Evolutionary conservation across 306 rosid genomes (phyloP).

Genomic region (Leucaena leucocephala): DNA sequence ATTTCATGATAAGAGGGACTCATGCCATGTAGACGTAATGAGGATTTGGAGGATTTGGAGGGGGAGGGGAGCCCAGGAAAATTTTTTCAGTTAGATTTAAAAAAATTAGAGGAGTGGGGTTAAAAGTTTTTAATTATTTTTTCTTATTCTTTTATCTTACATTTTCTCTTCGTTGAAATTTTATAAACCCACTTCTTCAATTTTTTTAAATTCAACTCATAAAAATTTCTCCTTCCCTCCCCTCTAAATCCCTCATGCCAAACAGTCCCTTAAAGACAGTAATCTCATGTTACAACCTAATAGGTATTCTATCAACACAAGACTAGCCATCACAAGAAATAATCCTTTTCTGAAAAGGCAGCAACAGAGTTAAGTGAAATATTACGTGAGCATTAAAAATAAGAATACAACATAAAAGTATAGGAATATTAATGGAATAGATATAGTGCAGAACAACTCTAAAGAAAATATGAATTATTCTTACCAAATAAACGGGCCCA

Average conservation of each 20-base stretch:
- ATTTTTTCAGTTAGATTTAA: too few relatives aligned
- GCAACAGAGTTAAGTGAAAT: constrained; percentile 19
- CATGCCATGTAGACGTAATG: background rate
- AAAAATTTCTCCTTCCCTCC: too few relatives aligned
- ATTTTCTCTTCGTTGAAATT: too few relatives aligned
- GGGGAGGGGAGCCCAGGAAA: too few relatives aligned
- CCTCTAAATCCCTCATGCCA: too few relatives aligned
- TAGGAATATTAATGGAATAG: background rate
- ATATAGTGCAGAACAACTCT: constrained; percentile 14
- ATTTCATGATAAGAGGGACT: background rate
- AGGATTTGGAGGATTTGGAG: background rate
- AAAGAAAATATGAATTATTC: constrained; percentile 29
- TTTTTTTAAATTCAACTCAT: too few relatives aligned
- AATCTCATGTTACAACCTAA: constrained; percentile 26
- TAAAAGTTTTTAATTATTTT: too few relatives aligned
- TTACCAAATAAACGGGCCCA: constrained; percentile 86
- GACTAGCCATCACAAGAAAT: background rate
- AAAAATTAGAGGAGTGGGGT: too few relatives aligned
- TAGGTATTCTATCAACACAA: background rate
- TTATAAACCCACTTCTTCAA: too few relatives aligned
- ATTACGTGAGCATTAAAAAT: background rate
- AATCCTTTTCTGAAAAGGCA: constrained; percentile 1
- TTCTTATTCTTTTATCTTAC: too few relatives aligned
- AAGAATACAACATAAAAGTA: constrained; percentile 3
- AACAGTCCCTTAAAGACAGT: too few relatives aligned